Conservation (phyloP, 108 stramenopile species). For the Parietichytrium sp. region DNA sequence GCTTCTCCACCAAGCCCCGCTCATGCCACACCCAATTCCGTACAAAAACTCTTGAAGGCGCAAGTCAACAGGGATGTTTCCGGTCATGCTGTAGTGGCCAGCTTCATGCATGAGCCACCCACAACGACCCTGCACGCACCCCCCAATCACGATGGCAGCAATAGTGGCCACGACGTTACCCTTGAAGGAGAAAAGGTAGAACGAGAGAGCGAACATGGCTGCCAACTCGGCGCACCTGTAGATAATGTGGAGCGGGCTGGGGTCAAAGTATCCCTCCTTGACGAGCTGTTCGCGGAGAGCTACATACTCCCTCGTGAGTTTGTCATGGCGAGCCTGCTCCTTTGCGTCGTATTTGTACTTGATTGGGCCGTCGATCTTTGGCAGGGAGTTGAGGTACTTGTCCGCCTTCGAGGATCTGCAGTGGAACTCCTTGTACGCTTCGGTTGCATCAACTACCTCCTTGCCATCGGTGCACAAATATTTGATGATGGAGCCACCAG, state of each 20-base stretch:
- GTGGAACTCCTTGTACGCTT: constrained; percentile 47
- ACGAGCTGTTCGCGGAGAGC: constrained; percentile 25
- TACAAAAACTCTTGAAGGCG: constrained; percentile 33
- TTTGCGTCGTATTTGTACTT: neutral
- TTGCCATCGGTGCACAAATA: constrained; percentile 42
- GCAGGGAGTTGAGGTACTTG: constrained; percentile 43
- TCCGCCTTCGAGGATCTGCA: constrained; percentile 37
- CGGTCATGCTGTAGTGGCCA: constrained; percentile 48
- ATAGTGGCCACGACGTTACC: neutral
- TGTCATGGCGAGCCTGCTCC: neutral
- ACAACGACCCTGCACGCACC: constrained; percentile 41
- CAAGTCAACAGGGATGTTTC: constrained; percentile 38
- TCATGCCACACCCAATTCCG: constrained; percentile 58
- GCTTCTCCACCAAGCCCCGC: constrained; percentile 64
- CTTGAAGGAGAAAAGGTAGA: neutral
- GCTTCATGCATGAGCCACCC: constrained; percentile 52
- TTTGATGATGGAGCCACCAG: constrained; percentile 44
- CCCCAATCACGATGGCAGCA: constrained; percentile 29
- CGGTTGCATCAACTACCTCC: constrained; percentile 38
- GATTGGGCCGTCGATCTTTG: neutral
- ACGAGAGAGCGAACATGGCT: neutral
- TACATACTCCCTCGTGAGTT: constrained; percentile 25
- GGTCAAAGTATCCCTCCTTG: constrained; percentile 43
- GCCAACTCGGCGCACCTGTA: constrained; percentile 44
- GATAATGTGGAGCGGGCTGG: neutral